Base-by-base conservation (phyloP, 148 eudicot genomes). In the Selenicereus undatus region DNA sequence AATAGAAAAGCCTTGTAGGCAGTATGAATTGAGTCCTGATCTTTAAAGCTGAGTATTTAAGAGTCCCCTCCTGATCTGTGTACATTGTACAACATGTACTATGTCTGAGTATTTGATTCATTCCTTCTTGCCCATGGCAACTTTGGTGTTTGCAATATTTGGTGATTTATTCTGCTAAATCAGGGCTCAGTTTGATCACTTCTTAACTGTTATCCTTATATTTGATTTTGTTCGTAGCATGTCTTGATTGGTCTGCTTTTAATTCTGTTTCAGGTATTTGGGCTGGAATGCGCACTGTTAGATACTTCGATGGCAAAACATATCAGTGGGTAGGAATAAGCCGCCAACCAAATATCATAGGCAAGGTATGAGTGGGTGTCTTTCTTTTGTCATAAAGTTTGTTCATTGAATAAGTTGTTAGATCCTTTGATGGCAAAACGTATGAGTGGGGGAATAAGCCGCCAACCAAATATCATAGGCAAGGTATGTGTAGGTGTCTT, bases 291-390 rank as follows among this genome's bases (percentile, higher is more conserved):
- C 88, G 91, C 45, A 93, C 99, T 78, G 99, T 96, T 71, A 86
- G 98, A 78, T 91, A 96, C 79, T 96, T 96, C 80, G 99, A 96
- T 86, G 99, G 98, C 29, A 93, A 84, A 87, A 96, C 99, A 39
- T 96, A 96, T 72, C 95, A 93, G 84, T 96, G 99, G 99, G 99
- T 96, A 75, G 99, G 99, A 73, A 92, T 96, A 77, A 96, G 99
- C 86, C 90, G 90, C 74, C 99, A 96, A 83, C 99, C 99, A 83
- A 94, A 94, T 87, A 92, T 96, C 52, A 91, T 92, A 58, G 85
- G 98, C 86, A 96, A 94, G 86, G 99, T 94, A 88, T 78, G 84
- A 58, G 52, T 68, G 48, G 71, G 12, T 18, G 21, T 71, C 43
- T 16, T 43, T 42, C 42, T n/a, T 42, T 3, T 8, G 29, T 20